phyloP scores from a whole-genome alignment of 2,329 filamentous ascomycete genomes.

The Aspergillus fumigatus region DNA sequence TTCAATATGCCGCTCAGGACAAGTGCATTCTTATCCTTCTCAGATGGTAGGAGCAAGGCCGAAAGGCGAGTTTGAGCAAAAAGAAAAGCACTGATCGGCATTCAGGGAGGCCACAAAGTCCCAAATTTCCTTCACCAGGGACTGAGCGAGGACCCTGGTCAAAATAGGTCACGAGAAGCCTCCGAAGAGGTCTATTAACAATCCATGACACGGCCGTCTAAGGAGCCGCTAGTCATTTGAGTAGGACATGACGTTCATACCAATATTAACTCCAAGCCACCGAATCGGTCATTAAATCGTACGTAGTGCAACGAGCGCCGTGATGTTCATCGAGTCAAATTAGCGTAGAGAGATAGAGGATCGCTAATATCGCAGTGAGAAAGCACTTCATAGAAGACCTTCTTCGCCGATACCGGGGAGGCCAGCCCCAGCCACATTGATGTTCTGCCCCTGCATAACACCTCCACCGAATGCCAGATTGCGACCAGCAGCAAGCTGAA shows the following conservation, averaged over 20 bases:
- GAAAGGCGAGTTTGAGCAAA: neutral
- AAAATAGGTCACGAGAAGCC: constrained; percentile 16
- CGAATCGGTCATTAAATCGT: constrained; percentile 29
- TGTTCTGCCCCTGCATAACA: constrained; percentile 45
- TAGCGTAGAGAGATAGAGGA: constrained; percentile 21
- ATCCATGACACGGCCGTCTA: constrained; percentile 10
- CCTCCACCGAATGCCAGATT: constrained; percentile 37
- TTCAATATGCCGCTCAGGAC: neutral
- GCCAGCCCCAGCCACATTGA: constrained; percentile 46
- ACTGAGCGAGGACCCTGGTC: constrained; percentile 11
- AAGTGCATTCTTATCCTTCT: neutral
- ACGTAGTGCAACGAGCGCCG: constrained; percentile 20
- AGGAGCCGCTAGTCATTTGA: constrained; percentile 5
- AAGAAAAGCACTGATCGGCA: neutral
- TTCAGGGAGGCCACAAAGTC: neutral
- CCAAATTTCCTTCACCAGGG: neutral
- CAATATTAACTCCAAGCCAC: constrained; percentile 26
- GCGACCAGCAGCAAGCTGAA: constrained; percentile 50
- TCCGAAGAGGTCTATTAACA: constrained; percentile 11
- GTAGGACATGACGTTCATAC: constrained; percentile 14
- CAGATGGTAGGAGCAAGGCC: neutral
- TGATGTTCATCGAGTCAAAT: constrained; percentile 27
- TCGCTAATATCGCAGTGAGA: constrained; percentile 10
- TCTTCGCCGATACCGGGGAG: constrained; percentile 45
- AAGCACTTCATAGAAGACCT: constrained; percentile 30